Evolutionary conservation across 2,329 filamentous ascomycete species (phyloP), one percentile per base, ranked within the genome.

Genomic region (Pseudogymnoascus sp.): DNA sequence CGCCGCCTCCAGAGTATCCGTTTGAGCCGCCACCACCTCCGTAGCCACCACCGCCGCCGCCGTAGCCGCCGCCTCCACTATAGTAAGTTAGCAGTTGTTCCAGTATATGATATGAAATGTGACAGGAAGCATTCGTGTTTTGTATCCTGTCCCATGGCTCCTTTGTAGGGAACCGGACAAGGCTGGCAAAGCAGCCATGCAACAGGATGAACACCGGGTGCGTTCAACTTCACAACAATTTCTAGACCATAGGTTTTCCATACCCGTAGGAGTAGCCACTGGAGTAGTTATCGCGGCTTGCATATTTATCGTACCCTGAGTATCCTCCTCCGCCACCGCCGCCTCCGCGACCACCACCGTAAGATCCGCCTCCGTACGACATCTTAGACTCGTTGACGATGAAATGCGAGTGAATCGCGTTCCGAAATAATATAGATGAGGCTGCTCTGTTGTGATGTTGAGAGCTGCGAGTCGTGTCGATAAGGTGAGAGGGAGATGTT

Each of bases 301-400:
- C 78, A 75, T 77, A 74, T 72, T 75, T 74, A 73, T 77, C 81
- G 70, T 83, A 81, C 74, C 81, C 80, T 72, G 81, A 80, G 61
- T 77, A 78, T 71, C 83, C 80, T 66, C 79, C 79, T 66, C 76
- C 68, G 61, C 72, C 71, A 63, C 73, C 73, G 67, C 73, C 71
- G 60, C 74, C 74, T 65, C 76, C 73, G 62, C 76, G 74, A 66
- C 81, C 77, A 66, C 79, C 78, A 65, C 78, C 81, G 68, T 84
- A 74, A 67, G 70, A 70, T 64, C 77, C 81, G 68, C 84, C 81
- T 71, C 83, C 81, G 84, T 90, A 89, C 77, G 87, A 89, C 87
- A 90, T 90, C 73, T 71, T 82, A 35, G 35, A 35, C 21, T 31
- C 24, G 39, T 60, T 50, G 59, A 31, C 33, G 29, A 37, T 36